These are phyloP conservation scores for Sclerotinia glacialis DNA, from an alignment of 2,329 filamentous ascomycete genomes.

Conservation along the genomic window DNA sequence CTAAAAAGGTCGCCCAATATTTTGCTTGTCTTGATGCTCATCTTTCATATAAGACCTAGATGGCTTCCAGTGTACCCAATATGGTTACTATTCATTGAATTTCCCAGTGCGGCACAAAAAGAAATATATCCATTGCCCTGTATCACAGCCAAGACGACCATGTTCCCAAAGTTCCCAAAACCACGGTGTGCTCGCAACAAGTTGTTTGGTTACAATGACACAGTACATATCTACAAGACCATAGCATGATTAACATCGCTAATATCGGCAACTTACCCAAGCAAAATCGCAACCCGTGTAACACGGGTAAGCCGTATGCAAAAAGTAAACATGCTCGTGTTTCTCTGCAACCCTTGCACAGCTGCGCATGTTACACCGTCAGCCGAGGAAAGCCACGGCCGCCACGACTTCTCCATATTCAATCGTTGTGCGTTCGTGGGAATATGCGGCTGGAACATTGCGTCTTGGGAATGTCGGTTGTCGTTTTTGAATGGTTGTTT, in stretches of 20 bases:
- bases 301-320: neutral
- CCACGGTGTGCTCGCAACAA: no score
- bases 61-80: neutral
- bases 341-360: neutral
- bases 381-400: neutral
- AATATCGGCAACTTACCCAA: neutral
- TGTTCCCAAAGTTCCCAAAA: no score
- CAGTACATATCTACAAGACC: neutral
- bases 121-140: neutral
- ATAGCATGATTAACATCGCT: neutral
- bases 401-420: neutral
- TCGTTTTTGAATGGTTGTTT: neutral
- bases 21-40: neutral
- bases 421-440: neutral
- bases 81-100: neutral
- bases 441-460: neutral
- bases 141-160: neutral
- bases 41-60: neutral
- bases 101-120: neutral
- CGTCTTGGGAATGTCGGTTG: neutral
- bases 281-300: neutral
- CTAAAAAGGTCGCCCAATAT: neutral
- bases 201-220: neutral
- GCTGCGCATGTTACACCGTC: neutral
- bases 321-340: conserved; percentile 1